Evolutionary conservation across 1,284 basidiomycete species (phyloP), one percentile per base, ranked within the genome.

Genomic region (Tilletia caries): DNA sequence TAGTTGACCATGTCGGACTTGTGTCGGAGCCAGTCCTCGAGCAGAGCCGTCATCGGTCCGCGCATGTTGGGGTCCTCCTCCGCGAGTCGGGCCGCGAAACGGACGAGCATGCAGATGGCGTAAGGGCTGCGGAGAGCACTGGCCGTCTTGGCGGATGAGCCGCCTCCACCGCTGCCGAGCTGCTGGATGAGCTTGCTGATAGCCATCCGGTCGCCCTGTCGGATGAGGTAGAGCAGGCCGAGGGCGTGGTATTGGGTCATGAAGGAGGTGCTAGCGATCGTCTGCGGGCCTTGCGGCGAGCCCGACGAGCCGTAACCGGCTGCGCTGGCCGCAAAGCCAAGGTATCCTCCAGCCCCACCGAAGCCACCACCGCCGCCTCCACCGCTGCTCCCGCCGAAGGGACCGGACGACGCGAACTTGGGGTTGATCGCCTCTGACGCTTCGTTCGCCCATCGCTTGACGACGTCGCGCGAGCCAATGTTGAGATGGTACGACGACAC

Each of bases 1-100:
- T 95, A 93, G 86, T 98, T 98, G 83, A 99, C 96, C 96, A 98
- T 98, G 84, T 99, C 96, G 82, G 93, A 95, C 87, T 98, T 99
- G 86, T 99, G 96, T 72, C 95, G 89, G 71, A 98, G 87, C 89
- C 95, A 95, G 52, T 92, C 91, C 83, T 98, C 96, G 67, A 98
- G 87, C 62, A 97, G 88, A 78, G 98, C 95, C 71, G 93, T 87
- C 88, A 98, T 97, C 32, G 73, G 73, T 25, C 68, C 71, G 33
- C 79, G 77, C 66, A 82, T 74, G 73, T 82, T 82, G n/a, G 90
- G 85, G 85, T 99, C 96, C 79, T 98, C 96, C 78, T 98, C 95
- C 87, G 96, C 94, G 67, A 98, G 91, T 85, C 96, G 97, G 52
- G 94, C 90, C 23, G 96, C 94, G 85, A 95, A 98, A 34, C 96